Percentiles rank a stretch among this genome's conserved stretches.
Evolutionary conservation across 208 protist species (phyloP).

Genomic region (Wallacemonas sp.): DNA sequence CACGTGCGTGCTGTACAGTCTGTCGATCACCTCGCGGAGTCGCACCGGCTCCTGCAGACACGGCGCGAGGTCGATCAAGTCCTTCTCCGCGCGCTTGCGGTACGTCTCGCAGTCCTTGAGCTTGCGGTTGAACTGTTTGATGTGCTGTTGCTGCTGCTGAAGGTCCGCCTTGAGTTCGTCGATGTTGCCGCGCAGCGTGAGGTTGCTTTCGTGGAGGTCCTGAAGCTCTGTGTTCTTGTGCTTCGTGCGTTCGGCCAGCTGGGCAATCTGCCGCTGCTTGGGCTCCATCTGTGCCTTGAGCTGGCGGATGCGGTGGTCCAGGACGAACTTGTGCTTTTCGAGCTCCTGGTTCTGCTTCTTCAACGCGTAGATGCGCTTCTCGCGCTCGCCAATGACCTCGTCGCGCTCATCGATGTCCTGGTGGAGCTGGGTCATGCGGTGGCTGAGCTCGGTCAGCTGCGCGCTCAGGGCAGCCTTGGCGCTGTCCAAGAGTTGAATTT

Average conservation of each 20-base stretch:
- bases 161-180: slow-evolving; percentile 91
- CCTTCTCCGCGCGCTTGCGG: slow-evolving; percentile 75
- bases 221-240: slow-evolving; percentile 93
- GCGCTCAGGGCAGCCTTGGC: slow-evolving; percentile 70
- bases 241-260: slow-evolving; percentile 91
- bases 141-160: slow-evolving; percentile 81
- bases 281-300: slow-evolving; percentile 98
- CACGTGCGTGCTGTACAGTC: slow-evolving; percentile 90
- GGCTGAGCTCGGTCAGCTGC: slow-evolving; percentile 86
- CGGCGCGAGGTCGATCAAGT: slow-evolving; percentile 83
- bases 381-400: slow-evolving; percentile 94
- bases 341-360: slow-evolving; percentile 98
- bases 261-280: slow-evolving; percentile 92
- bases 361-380: slow-evolving; percentile 96
- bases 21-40: slow-evolving; percentile 80
- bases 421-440: slow-evolving; percentile 86
- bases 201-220: slow-evolving; percentile 88
- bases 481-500: slow-evolving; percentile 73
- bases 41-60: slow-evolving; percentile 88
- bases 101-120: slow-evolving; percentile 91
- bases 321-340: slow-evolving; percentile 98
- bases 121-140: slow-evolving; percentile 68
- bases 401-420: slow-evolving; percentile 95
- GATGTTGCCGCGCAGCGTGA: slow-evolving; percentile 86
- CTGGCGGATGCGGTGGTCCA: slow-evolving; percentile 98